phyloP scores from a whole-genome alignment of 75 land plant genomes.

The Larix kaempferi region DNA sequence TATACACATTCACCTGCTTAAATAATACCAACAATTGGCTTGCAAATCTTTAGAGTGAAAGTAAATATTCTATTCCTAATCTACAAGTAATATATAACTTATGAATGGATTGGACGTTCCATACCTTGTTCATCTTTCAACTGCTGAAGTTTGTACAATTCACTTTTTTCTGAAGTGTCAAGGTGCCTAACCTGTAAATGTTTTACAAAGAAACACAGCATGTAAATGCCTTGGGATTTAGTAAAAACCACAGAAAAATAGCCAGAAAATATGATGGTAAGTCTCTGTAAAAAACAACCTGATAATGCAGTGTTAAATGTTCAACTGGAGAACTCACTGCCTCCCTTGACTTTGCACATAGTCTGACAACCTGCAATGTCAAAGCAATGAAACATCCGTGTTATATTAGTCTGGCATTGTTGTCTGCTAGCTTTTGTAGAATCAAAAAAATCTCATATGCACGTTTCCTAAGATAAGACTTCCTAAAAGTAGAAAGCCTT shows the following conservation, averaged over 20 bases:
- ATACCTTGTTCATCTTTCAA: conserved; percentile 99
- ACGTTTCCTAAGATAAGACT: no score
- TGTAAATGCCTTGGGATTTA: no score
- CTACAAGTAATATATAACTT: not conserved
- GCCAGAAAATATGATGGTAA: not conserved
- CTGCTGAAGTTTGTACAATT: conserved; percentile 90
- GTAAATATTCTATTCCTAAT: no score
- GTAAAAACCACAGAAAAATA: no score
- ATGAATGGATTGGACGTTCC: not conserved
- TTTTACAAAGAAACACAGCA: no score
- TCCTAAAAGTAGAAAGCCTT: no score
- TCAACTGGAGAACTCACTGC: conserved; percentile 99
- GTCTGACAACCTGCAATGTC: conserved; percentile 74
- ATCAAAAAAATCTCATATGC: no score
- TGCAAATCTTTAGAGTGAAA: not conserved
- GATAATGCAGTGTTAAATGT: conserved; percentile 97
- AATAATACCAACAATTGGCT: not conserved
- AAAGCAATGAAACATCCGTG: no score
- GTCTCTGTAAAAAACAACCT: conserved; percentile 43
- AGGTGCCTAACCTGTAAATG: conserved; percentile 81
- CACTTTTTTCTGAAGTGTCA: conserved; percentile 99
- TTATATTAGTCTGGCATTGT: no score
- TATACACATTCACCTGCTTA: not conserved
- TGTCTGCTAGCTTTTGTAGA: no score
- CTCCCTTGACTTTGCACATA: conserved; percentile 99